A percentile compares a stretch with the other conserved stretches of the same genome.
Conservation (phyloP, 2,329 filamentous ascomycete genomes). For the Endoconidiophora laricicola region DNA sequence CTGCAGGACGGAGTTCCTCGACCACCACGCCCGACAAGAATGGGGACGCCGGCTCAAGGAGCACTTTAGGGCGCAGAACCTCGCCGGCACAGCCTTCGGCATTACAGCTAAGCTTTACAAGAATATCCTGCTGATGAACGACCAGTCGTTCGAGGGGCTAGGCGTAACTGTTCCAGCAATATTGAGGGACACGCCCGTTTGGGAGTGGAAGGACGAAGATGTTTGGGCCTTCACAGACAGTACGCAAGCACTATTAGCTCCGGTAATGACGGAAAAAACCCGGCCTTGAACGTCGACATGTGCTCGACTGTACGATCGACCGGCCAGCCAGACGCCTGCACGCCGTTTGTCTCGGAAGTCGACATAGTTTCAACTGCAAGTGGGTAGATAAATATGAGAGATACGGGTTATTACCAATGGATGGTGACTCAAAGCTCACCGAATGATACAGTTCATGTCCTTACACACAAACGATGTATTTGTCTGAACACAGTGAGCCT, state of each 20-base stretch:
- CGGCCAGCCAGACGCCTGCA: too few species aligned
- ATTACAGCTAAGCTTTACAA: slow-evolving; percentile 27
- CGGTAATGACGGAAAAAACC: too few species aligned
- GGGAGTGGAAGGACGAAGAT: slow-evolving; percentile 27
- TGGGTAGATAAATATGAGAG: too few species aligned
- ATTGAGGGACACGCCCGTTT: slow-evolving; percentile 17
- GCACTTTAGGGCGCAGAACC: slow-evolving; percentile 19
- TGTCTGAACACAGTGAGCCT: too few species aligned
- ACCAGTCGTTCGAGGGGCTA: slow-evolving; percentile 23
- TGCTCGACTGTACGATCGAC: too few species aligned
- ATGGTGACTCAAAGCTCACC: too few species aligned
- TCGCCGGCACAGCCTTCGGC: slow-evolving; percentile 11
- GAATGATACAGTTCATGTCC: too few species aligned
- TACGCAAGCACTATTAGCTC: slow-evolving; percentile 17
- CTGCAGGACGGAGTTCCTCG: slow-evolving; percentile 26
- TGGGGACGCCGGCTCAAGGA: slow-evolving; percentile 30
- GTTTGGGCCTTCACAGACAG: slow-evolving; percentile 27
- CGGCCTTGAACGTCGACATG: too few species aligned
- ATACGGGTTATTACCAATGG: too few species aligned
- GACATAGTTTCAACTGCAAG: too few species aligned
- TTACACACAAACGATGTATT: too few species aligned
- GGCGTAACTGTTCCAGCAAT: background rate
- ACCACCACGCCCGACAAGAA: slow-evolving; percentile 24
- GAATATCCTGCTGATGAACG: slow-evolving; percentile 31
- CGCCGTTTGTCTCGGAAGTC: too few species aligned